These are phyloP conservation scores for Sporothrix variecibatus DNA, from an alignment of 2,329 filamentous ascomycete genomes.

Conservation along the genomic window DNA sequence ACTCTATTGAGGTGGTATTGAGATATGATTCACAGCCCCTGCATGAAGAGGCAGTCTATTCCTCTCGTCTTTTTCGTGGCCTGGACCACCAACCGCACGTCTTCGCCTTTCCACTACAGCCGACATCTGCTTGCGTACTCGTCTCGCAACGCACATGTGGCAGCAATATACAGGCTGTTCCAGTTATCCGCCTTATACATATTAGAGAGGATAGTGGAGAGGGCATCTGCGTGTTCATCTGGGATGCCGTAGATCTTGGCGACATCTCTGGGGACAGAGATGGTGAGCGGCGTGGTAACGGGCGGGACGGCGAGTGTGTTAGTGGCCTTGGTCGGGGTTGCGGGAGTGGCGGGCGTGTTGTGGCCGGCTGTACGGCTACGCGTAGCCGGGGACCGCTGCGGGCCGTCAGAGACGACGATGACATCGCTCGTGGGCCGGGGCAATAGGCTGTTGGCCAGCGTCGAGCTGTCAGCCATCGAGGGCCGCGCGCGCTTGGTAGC, in stretches of 20 bases:
- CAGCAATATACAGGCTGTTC: background rate
- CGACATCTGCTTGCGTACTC: no score
- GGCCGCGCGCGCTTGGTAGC: no score
- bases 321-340: background rate
- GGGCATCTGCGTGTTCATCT: background rate
- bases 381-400: background rate
- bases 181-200: background rate
- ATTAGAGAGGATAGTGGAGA: background rate
- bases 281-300: background rate
- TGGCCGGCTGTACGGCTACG: no score
- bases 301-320: background rate
- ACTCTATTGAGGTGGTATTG: background rate
- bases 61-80: background rate
- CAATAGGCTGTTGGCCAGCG: background rate
- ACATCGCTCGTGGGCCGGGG: background rate
- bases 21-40: background rate
- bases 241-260: background rate
- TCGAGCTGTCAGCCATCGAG: background rate
- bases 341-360: background rate
- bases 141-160: slow-evolving; percentile 26
- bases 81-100: background rate
- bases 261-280: background rate
- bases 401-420: background rate
- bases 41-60: background rate
- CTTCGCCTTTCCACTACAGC: background rate